Evolutionary conservation across 345 rosid species (phyloP), one percentile per base, ranked within the genome.

Genomic region (Heritiera fomes): DNA sequence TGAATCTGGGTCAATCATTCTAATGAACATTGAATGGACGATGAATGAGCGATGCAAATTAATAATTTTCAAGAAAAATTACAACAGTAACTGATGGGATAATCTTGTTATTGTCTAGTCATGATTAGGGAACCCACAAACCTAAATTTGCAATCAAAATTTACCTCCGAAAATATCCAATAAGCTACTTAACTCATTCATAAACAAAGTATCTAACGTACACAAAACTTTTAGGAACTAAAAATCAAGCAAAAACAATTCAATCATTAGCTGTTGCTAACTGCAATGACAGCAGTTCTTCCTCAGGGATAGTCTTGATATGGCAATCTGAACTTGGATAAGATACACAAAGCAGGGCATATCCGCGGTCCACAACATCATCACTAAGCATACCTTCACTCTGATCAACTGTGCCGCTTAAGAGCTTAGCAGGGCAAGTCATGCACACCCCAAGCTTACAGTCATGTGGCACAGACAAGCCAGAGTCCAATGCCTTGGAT

Each of bases 341-440:
- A 20, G 99, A 77, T 0, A 86, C 95, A 76, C 99, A 96, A 0
- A 96, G 84, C 81, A 94, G 90, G 6, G 97, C 87, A 34, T 87
- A 96, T 3, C 99, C 99, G 45, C 95, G 81, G 58, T 90, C 99
- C 77, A 96, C 93, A 41, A 96, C 99, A 77, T 96, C 99, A 68
- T 96, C 99, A 76, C 98, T 94, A 41, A 94, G 91, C 99, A 94
- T 96, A 17, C 99, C 98, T 30, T 90, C 99, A 78, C 97, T 92
- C 87, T 96, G 98, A 87, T 96, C 97, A 15, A 96, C 97, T 0
- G 85, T 63, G 28, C 99, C 97, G 18, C 86, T 80, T 3, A 92
- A 38, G 12, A 96, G 91, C 80, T 82, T 86, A 32, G 99, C 99
- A 8, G 98, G 99, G 82, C 97, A 96, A 46, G 99, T 96, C 98